Evolutionary conservation across 2,329 filamentous ascomycete species (phyloP).

Genomic region (Ceratocystis cubensis): DNA sequence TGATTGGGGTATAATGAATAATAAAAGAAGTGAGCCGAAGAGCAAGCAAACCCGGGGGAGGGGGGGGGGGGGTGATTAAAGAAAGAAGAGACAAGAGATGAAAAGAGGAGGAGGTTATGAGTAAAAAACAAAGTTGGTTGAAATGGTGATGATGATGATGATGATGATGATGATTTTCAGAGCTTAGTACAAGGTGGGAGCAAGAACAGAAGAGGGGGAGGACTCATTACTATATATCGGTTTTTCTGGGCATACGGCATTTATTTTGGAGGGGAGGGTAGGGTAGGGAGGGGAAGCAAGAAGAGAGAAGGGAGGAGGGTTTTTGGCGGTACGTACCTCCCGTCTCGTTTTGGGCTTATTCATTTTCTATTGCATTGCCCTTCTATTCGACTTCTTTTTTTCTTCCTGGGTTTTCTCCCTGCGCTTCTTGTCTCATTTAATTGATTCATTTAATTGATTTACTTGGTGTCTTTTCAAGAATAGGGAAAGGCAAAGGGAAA

Average conservation of each 20-base stretch:
- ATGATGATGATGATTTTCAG: not conserved
- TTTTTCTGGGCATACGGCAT: not conserved
- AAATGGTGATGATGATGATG: not conserved
- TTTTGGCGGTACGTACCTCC: not conserved
- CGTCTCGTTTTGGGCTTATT: not conserved
- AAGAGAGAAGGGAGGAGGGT: constrained; percentile 6
- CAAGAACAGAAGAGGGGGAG: not conserved
- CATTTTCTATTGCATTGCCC: not conserved
- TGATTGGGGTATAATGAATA: not conserved
- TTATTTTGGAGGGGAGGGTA: not conserved
- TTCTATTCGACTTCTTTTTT: constrained; percentile 9
- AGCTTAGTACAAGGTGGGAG: not conserved
- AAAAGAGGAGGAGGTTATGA: not conserved
- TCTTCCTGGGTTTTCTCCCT: not conserved
- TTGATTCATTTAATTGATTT: not conserved
- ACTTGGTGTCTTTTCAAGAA: not conserved
- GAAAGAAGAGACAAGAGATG: not conserved
- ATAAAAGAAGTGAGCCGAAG: not conserved
- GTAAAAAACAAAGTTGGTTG: not conserved
- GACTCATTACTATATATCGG: constrained; percentile 9
- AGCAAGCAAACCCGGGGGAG: not conserved
- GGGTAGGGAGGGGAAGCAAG: not conserved
- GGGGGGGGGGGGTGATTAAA: not conserved
- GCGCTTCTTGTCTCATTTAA: not conserved
- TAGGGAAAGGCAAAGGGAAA: not conserved